These are phyloP conservation scores for Lipomyces mesembrius DNA, from an alignment of 805 yeast genomes.

Conservation along the genomic window DNA sequence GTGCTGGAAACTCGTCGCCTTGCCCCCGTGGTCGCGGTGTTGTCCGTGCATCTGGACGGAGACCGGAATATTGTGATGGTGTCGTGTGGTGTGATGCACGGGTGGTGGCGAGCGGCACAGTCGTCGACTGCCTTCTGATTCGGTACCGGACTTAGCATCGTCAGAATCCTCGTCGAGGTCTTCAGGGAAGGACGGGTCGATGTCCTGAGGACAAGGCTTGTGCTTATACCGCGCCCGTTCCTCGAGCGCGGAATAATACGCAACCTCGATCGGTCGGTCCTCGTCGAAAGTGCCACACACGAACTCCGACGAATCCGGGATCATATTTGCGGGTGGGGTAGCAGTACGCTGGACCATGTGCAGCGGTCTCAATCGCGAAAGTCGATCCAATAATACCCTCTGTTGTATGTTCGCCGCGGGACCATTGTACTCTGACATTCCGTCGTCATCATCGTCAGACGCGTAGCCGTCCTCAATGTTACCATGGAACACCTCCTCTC, in stretches of 20 bases:
- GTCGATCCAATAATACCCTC: not conserved
- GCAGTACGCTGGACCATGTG: conserved; percentile 33
- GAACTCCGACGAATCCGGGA: conserved; percentile 41
- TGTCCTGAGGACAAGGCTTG: conserved; percentile 38
- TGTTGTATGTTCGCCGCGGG: conserved; percentile 5
- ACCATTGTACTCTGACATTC: conserved; percentile 5
- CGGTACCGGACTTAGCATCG: conserved; percentile 11
- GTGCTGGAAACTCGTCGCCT: conserved; percentile 26
- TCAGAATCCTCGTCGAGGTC: conserved; percentile 32
- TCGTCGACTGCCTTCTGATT: conserved; percentile 10
- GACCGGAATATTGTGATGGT: not conserved
- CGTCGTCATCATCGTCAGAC: conserved; percentile 30
- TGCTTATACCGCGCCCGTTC: conserved; percentile 23
- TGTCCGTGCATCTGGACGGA: conserved; percentile 1
- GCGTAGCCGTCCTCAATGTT: conserved; percentile 36
- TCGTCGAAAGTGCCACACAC: conserved; percentile 42
- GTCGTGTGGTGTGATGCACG: not conserved
- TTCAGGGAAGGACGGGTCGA: conserved; percentile 42
- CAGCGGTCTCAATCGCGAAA: not conserved
- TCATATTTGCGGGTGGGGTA: conserved; percentile 35
- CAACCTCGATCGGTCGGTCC: conserved; percentile 39
- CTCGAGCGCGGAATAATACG: conserved; percentile 37
- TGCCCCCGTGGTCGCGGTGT: not conserved
- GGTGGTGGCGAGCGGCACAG: conserved; percentile 17
- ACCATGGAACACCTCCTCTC: conserved; percentile 12